phyloP scores from a whole-genome alignment of 2,329 filamentous ascomycete genomes.

The Dactylonectria macrodidyma region DNA sequence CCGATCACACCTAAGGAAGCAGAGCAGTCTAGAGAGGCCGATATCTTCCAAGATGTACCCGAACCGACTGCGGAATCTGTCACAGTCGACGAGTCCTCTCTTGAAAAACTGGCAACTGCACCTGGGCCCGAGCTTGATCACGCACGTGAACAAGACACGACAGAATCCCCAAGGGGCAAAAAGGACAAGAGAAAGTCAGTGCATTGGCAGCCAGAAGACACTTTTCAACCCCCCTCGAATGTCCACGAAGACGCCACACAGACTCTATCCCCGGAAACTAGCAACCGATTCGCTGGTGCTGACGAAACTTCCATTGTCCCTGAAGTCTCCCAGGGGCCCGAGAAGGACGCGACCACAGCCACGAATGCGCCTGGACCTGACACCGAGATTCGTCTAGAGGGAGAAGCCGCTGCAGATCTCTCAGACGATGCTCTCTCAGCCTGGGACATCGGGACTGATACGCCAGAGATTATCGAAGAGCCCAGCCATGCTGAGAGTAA shows the following conservation, averaged over 20 bases:
- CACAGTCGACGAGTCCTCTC: neutral
- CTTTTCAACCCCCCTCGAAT: neutral
- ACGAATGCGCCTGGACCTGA: neutral
- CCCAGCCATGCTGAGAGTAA: conserved; percentile 7
- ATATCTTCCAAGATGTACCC: conserved; percentile 9
- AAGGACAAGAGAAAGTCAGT: conserved; percentile 40
- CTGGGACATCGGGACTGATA: conserved; percentile 22
- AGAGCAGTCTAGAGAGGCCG: conserved; percentile 12
- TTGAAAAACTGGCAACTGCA: conserved; percentile 5
- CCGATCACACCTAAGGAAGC: conserved; percentile 4
- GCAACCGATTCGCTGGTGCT: conserved; percentile 11
- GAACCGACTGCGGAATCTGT: neutral
- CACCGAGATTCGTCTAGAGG: neutral
- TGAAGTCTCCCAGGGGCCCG: neutral
- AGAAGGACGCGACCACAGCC: neutral
- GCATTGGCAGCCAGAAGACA: conserved; percentile 35
- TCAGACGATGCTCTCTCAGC: conserved; percentile 24
- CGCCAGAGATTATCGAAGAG: conserved; percentile 8
- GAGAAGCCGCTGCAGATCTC: neutral
- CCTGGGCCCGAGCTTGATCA: conserved; percentile 7
- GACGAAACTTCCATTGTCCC: conserved; percentile 15
- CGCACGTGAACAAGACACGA: conserved; percentile 8
- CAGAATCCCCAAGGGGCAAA: conserved; percentile 23
- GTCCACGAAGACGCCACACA: neutral
- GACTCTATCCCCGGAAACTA: conserved; percentile 2